These are phyloP conservation scores for Hevea brasiliensis DNA, from an alignment of 345 rosid genomes.

Conservation along the genomic window DNA sequence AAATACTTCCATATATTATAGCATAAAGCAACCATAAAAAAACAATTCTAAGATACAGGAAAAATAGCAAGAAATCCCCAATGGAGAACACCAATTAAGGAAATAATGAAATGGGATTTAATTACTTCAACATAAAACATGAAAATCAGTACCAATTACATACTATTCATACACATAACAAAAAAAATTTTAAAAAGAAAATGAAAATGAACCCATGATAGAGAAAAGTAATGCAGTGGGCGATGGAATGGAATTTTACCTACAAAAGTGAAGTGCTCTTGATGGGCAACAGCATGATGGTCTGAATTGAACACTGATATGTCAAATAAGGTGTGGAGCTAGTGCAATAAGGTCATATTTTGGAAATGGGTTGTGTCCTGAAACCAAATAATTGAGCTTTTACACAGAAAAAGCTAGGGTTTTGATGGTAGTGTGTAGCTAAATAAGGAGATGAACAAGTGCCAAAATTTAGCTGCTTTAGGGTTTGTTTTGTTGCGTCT, in stretches of 20 bases:
- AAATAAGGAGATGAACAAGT: constrained; percentile 3
- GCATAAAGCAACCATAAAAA: background rate
- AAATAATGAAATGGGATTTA: constrained; percentile 5
- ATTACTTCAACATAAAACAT: background rate
- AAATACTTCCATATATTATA: background rate
- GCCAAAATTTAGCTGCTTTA: constrained; percentile 29
- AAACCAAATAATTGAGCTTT: constrained; percentile 32
- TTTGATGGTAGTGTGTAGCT: constrained; percentile 6
- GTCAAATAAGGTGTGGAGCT: constrained; percentile 24
- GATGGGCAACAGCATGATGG: constrained; percentile 52
- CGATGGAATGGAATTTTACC: constrained; percentile 32
- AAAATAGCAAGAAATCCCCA: background rate
- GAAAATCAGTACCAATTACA: constrained; percentile 5
- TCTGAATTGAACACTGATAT: constrained; percentile 40
- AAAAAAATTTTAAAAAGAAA: background rate
- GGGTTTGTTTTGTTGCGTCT: constrained; percentile 35
- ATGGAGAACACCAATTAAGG: constrained; percentile 22
- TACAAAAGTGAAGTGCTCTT: constrained; percentile 44
- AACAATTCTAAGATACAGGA: constrained; percentile 10
- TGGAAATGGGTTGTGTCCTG: constrained; percentile 20
- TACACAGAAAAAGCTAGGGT: constrained; percentile 33
- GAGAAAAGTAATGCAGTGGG: constrained; percentile 23
- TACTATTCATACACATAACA: background rate
- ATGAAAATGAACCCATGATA: constrained; percentile 3
- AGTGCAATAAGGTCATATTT: constrained; percentile 31